Evolutionary conservation across 345 rosid species (phyloP), one percentile per base, ranked within the genome.

Genomic region (Hibiscus mutabilis): DNA sequence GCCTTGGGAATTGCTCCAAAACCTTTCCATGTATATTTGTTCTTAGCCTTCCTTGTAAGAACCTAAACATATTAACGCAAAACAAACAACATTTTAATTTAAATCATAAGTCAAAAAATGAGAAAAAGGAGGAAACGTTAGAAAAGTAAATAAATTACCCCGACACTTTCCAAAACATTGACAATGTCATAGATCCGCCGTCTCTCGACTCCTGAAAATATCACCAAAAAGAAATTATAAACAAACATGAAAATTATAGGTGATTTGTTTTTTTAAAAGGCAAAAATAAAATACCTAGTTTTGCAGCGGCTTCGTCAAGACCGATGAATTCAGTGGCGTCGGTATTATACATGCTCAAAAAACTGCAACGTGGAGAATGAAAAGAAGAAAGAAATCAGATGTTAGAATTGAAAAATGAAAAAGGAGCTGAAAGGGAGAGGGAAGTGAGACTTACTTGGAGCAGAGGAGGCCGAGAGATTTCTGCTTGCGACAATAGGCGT

Each of bases 391-490:
- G 22, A 27, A 8, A 0, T 27, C 29, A n/a, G 58, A 16, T 2
- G 19, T 18, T 18, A 47, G 29, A 42, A 44, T 8, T 5, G 13
- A 68, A 44, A 49, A 22, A 15, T 4, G 27, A 12, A 58, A 58
- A 19, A 7, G 21, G 0, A 25, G 0, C 21, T 0, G 25, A 8
- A 62, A 24, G 37, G 13, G 57, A 63, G 42, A 24, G 65, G 57
- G 53, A 31, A 62, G 13, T 59, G 46, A 12, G 29, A 70, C 73
- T 1, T 78, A 91, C 98, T 91, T 93, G 60, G 98, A 84, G 76
- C 97, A 93, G 7, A 93, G 82, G 49, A 93, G 97, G 22, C 97
- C 96, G 10, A 93, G 91, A 33, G 98, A 93, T 73, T 93, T 93
- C 82, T 91, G 89, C 71, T 93, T 93, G 24, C 97, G 82, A 74